Conservation (phyloP, 805 yeast species). For the Candida montana region DNA sequence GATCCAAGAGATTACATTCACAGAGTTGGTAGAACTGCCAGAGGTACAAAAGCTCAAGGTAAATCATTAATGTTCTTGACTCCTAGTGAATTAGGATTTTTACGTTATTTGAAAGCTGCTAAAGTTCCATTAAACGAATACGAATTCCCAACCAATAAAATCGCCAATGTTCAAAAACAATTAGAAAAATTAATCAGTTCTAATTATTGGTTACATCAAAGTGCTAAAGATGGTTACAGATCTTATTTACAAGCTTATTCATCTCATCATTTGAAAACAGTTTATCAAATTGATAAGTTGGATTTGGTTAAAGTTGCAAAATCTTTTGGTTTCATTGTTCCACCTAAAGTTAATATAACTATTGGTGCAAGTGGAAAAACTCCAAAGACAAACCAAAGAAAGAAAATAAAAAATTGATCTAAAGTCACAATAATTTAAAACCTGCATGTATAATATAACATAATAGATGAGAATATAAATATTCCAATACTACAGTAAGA, state of each 20-base stretch:
- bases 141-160: slow-evolving; percentile 90
- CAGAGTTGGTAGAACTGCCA: slow-evolving; percentile 98
- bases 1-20: slow-evolving; percentile 99
- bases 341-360: slow-evolving; percentile 94
- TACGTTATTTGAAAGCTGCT: slow-evolving; percentile 92
- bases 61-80: slow-evolving; percentile 91
- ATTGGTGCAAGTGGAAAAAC: slow-evolving; percentile 89
- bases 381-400: slow-evolving; percentile 23
- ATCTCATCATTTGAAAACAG: slow-evolving; percentile 92
- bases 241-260: slow-evolving; percentile 97
- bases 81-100: slow-evolving; percentile 90
- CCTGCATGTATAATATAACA: background rate
- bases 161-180: slow-evolving; percentile 94
- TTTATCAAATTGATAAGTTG: slow-evolving; percentile 90
- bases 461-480: background rate
- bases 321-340: slow-evolving; percentile 89
- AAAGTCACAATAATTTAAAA: background rate
- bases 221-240: slow-evolving; percentile 97
- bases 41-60: slow-evolving; percentile 88
- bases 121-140: slow-evolving; percentile 96
- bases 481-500: background rate
- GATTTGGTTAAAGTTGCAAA: slow-evolving; percentile 93
- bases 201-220: slow-evolving; percentile 89
- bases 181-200: slow-evolving; percentile 85
- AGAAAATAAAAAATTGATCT: slow-evolving; percentile 15